Evolutionary conservation across 2,329 filamentous ascomycete genomes (phyloP), one percentile per base, ranked within the genome.

Genomic region (Monosporascus sp.): DNA sequence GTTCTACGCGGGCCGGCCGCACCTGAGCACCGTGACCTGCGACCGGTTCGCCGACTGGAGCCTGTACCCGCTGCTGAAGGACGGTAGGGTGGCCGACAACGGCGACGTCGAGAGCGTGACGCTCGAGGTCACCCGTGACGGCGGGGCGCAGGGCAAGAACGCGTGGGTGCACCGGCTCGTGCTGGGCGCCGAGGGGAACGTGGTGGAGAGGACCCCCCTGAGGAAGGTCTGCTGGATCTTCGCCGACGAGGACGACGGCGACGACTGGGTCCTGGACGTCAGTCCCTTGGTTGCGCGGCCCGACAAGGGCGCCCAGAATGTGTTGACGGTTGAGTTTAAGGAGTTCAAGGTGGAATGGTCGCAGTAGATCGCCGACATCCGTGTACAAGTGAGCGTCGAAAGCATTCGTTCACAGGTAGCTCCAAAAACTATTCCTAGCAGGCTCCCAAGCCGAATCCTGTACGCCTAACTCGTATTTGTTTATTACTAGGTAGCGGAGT

Each of bases 21-120:
- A 85, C 61, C 72, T 92, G 19, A 86, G 85, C 57, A 87, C 86
- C 6, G 90, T 93, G 0, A 78, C 80, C 7, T 90, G 86, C 61
- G 87, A 92, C 66, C 70, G 72, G 41, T 93, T 80, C 78, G 83
- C 88, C 1, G 90, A 94, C 71, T 93, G 89, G 90, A 86, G 83
- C 67, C 74, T 93, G 50, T 69, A 77, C 5, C 78, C 83, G 0
- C 73, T 84, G 1, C 55, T 62, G 34, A 59, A 34, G 31, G 31
- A 34, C n/a, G 59, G 57, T 34, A 34, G 2, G 31, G 31, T 34
- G 48, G 60, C 67, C 37, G 62, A 63, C 47, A 59, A 31, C 27
- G 27, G 31, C 31, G 31, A 34, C 1, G 31, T 34, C 4, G 31
- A 50, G 7, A 71, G 71, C 8, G 65, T 71, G 17, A 77, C 74